Evolutionary conservation across 768 basidiomycete species (phyloP), one percentile per base, ranked within the genome.

Genomic region (Xerocomus brunneocitrinus): DNA sequence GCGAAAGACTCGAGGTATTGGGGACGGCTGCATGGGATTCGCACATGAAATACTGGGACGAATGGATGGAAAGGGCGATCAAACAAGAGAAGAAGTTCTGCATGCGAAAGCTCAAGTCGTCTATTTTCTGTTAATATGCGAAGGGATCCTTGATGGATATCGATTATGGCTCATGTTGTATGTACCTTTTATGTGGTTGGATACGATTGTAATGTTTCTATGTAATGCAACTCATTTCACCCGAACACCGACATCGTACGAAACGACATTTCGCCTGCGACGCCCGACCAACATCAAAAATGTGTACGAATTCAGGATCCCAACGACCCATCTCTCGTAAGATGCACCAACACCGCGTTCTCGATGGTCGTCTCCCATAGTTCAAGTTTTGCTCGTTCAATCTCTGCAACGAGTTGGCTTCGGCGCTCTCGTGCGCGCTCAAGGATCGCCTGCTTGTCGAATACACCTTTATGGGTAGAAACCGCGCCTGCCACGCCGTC

Each of bases 341-440:
- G 63, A 56, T 81, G 75, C 35, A 74, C 64, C 54, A 87, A 69
- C 48, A 77, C 81, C n/a, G 82, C 85, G 61, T 83, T 79, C 68
- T 88, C 87, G 47, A 88, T 76, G 38, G 80, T 83, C 47, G 78
- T 76, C 70, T 88, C 86, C 89, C 89, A 89, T 52, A 89, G 67
- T 61, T 85, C 82, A 28, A 80, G 74, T 62, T 84, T 85, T 24
- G 83, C 79, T 49, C 71, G 73, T 46, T 83, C 76, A 42, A 90
- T 69, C 68, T 85, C 83, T 9, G 68, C 69, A 51, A 71, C 69
- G 35, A 91, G 58, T 58, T 79, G 73, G 50, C 69, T 67, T 54
- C 80, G 78, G 61, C 79, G 75, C 59, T 80, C 79, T 50, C 70
- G 73, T 13, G 85, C 87, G 13, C 76, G 75, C 41, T 65, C 70